Evolutionary conservation across 1,284 basidiomycete genomes (phyloP).

Genomic region (Albatrellus sp.): DNA sequence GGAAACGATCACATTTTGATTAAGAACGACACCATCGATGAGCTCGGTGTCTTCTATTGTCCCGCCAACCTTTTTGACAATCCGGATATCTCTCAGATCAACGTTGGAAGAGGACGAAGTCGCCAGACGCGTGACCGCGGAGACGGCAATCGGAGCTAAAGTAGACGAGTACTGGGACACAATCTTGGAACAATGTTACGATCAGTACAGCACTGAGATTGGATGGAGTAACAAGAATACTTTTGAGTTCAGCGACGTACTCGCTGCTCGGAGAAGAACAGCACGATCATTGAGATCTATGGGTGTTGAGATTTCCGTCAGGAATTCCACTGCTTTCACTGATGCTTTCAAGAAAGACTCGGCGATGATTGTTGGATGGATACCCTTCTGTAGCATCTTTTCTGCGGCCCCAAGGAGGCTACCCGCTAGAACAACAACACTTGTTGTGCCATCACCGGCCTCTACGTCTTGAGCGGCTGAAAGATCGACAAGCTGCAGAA

Average conservation of each 20-base stretch:
- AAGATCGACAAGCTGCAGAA: slow-evolving; percentile 79
- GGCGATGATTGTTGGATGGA: slow-evolving; percentile 96
- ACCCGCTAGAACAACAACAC: slow-evolving; percentile 94
- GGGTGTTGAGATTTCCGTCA: slow-evolving; percentile 88
- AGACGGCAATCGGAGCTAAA: slow-evolving; percentile 93
- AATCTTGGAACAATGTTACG: slow-evolving; percentile 45
- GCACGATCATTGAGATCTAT: slow-evolving; percentile 87
- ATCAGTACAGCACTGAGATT: background rate
- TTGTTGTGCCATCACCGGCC: slow-evolving; percentile 98
- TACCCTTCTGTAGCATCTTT: slow-evolving; percentile 94
- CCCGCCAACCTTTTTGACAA: slow-evolving; percentile 98
- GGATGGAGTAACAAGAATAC: slow-evolving; percentile 22
- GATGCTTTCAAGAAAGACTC: slow-evolving; percentile 94
- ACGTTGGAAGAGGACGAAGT: slow-evolving; percentile 85
- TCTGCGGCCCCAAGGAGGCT: slow-evolving; percentile 90
- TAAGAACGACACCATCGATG: slow-evolving; percentile 91
- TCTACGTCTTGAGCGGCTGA: slow-evolving; percentile 98
- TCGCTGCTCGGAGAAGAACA: slow-evolving; percentile 83
- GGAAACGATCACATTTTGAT: slow-evolving; percentile 86
- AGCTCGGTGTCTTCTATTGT: slow-evolving; percentile 99
- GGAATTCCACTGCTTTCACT: slow-evolving; percentile 85
- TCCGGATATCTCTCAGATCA: slow-evolving; percentile 90
- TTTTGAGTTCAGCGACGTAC: slow-evolving; percentile 95
- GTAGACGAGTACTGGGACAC: slow-evolving; percentile 99
- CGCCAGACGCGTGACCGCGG: slow-evolving; percentile 86